Conservation (phyloP, 192 early-diverging fungal species). For the Lobosporangium transversale region DNA sequence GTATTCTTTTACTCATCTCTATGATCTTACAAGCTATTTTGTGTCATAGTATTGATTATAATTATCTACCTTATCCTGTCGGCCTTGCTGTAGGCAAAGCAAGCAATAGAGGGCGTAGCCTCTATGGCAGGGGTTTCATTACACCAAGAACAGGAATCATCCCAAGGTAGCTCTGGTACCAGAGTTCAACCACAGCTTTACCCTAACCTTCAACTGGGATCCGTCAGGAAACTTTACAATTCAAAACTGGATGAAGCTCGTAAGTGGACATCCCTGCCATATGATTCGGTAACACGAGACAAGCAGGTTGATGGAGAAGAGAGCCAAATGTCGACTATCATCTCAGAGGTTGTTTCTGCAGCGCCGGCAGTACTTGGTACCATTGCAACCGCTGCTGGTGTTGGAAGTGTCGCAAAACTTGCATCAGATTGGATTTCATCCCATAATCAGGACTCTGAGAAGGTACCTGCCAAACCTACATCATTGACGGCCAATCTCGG, state of each 20-base stretch:
- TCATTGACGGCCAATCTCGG: not conserved
- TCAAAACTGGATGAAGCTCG: conserved; percentile 36
- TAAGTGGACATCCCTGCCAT: conserved; percentile 17
- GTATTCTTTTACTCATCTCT: not conserved
- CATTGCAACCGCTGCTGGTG: conserved; percentile 9
- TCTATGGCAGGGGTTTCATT: not conserved
- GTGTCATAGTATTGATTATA: too few species aligned
- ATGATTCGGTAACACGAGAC: not conserved
- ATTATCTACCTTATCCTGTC: not conserved
- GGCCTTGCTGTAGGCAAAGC: conserved; percentile 8
- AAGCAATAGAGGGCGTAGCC: not conserved
- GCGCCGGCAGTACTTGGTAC: conserved; percentile 19
- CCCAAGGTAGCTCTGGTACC: not conserved
- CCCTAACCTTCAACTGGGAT: conserved; percentile 20
- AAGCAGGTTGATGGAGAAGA: not conserved
- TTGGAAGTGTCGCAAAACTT: not conserved
- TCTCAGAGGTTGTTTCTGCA: conserved; percentile 19
- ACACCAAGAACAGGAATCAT: not conserved
- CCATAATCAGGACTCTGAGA: not conserved
- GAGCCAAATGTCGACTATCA: not conserved
- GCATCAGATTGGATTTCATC: conserved; percentile 1
- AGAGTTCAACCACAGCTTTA: conserved; percentile 25
- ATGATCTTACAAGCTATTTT: too few species aligned
- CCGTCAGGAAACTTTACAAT: conserved; percentile 16
- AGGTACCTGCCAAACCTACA: not conserved